phyloP scores from a whole-genome alignment of 164 flowering plant genomes.

The Tetracentron sinense region DNA sequence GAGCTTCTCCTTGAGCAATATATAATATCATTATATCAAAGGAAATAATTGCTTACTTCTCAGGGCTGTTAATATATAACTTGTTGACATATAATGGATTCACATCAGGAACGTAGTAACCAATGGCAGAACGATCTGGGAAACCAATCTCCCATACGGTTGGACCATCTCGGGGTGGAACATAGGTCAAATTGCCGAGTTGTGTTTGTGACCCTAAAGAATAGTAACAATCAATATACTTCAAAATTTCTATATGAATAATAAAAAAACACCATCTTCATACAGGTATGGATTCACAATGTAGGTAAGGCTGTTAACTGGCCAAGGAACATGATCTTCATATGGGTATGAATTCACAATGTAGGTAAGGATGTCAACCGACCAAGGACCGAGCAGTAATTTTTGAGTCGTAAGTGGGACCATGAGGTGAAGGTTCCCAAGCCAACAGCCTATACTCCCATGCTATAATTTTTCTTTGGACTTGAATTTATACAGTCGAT shows the following conservation, averaged over 20 bases:
- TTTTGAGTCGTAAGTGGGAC: no score
- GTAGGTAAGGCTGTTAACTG: background rate
- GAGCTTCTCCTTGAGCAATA: background rate
- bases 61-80: slow-evolving; percentile 37
- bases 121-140: slow-evolving; percentile 50
- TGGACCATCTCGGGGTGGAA: slow-evolving; percentile 48
- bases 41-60: slow-evolving; percentile 31
- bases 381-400: no score
- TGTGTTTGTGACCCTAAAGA: slow-evolving; percentile 32
- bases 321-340: no score
- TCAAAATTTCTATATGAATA: no score
- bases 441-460: background rate
- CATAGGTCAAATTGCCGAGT: slow-evolving; percentile 37
- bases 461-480: background rate
- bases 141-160: slow-evolving; percentile 60
- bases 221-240: background rate
- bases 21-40: background rate
- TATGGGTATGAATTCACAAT: background rate
- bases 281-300: background rate
- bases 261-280: no score
- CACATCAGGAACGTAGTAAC: slow-evolving; percentile 47
- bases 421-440: background rate
- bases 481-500: background rate
- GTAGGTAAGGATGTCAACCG: background rate
- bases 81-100: slow-evolving; percentile 46